These are phyloP conservation scores for Xylaria sp. DNA, from an alignment of 2,329 filamentous ascomycete genomes.

Conservation along the genomic window DNA sequence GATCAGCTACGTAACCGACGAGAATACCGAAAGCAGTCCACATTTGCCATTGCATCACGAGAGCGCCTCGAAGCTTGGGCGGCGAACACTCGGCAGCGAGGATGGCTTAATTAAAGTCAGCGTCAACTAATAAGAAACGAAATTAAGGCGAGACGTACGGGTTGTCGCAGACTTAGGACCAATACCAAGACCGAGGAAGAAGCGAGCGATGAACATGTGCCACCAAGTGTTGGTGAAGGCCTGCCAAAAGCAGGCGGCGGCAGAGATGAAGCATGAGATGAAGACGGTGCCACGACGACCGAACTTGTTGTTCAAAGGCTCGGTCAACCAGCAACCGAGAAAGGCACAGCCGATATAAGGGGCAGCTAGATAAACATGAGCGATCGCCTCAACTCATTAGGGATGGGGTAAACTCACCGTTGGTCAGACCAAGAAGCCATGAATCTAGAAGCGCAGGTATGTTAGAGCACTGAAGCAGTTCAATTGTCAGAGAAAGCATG, in stretches of 20 bases:
- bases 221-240: conserved; percentile 48
- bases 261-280: conserved; percentile 59
- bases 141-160: conserved; percentile 23
- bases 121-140: not conserved
- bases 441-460: conserved; percentile 30
- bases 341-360: conserved; percentile 64
- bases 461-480: conserved; percentile 8
- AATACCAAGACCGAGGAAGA: conserved; percentile 64
- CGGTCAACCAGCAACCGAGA: conserved; percentile 67
- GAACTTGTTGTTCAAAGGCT: conserved; percentile 64
- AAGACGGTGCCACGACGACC: conserved; percentile 69
- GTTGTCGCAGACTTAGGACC: conserved; percentile 66
- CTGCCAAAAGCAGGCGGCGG: conserved; percentile 48
- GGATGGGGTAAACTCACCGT: conserved; percentile 34
- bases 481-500: not conserved
- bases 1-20: conserved; percentile 54
- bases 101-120: conserved; percentile 40
- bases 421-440: conserved; percentile 59
- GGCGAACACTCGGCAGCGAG: conserved; percentile 65
- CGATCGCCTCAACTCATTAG: not conserved
- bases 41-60: conserved; percentile 69
- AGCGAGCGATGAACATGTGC: conserved; percentile 66
- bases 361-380: conserved; percentile 31
- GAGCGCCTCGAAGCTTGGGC: conserved; percentile 57
- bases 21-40: conserved; percentile 51